Conservation (phyloP, 73 alveolate genomes). For the Paramecium bursaria region DNA sequence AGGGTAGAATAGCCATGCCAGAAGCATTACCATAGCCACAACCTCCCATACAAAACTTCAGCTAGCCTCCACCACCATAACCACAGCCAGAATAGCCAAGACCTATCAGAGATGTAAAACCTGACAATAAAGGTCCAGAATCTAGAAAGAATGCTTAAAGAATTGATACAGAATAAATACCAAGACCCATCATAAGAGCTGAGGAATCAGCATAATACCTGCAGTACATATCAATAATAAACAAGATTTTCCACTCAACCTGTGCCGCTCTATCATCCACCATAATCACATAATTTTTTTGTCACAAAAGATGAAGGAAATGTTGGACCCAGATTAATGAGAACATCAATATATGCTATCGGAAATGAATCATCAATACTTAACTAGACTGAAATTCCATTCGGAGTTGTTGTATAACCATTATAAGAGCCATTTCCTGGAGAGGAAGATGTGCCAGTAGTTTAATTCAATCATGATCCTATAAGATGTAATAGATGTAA, state of each 20-base stretch:
- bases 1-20: too few species aligned
- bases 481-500: conserved; percentile 81
- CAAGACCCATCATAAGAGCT: too few species aligned
- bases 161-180: too few species aligned
- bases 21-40: too few species aligned
- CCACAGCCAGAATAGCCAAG: too few species aligned
- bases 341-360: conserved; percentile 70
- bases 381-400: conserved; percentile 59
- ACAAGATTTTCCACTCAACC: conserved; percentile 54
- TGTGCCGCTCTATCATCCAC: conserved; percentile 59
- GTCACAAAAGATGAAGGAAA: conserved; percentile 76
- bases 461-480: conserved; percentile 63
- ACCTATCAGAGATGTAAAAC: too few species aligned
- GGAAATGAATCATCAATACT: conserved; percentile 61
- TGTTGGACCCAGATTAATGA: conserved; percentile 80
- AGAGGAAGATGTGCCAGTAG: conserved; percentile 56
- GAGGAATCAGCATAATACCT: too few species aligned
- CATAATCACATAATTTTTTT: conserved; percentile 29
- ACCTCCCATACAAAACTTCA: too few species aligned
- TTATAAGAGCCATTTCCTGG: conserved; percentile 42
- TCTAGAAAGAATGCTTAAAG: too few species aligned
- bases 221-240: background rate
- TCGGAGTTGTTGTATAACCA: conserved; percentile 64
- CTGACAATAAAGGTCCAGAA: too few species aligned
- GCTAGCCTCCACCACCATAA: too few species aligned